Evolutionary conservation across 345 rosid species (phyloP).

Genomic region (Firmiana major): DNA sequence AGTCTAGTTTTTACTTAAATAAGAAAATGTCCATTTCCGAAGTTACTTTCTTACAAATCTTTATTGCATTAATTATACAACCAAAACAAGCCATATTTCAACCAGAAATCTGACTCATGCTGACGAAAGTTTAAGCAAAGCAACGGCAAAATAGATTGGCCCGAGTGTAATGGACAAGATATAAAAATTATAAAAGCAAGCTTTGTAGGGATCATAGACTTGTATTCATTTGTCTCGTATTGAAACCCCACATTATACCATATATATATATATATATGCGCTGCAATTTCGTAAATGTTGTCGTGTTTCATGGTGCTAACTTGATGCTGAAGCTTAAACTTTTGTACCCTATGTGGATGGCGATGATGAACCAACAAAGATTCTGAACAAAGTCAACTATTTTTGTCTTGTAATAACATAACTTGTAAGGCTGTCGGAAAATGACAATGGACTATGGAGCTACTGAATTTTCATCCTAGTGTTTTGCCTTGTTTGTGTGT

Average conservation of each 20-base stretch:
- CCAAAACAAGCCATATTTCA: neutral
- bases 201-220: too few species aligned
- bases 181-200: neutral
- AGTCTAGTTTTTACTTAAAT: neutral
- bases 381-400: neutral
- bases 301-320: neutral
- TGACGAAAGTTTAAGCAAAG: neutral
- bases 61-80: neutral
- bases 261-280: neutral
- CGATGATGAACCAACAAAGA: neutral
- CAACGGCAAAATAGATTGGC: neutral
- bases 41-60: neutral
- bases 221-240: neutral
- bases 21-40: neutral
- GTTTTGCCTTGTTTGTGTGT: too few species aligned
- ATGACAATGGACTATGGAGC: neutral
- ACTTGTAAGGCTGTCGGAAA: neutral
- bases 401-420: neutral
- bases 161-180: neutral
- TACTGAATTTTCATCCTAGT: neutral
- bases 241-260: neutral
- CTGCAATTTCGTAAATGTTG: too few species aligned
- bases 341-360: neutral
- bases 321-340: neutral
- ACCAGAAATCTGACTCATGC: neutral